Conservation (phyloP, 805 yeast genomes). For the Kuraishia capsulata region DNA sequence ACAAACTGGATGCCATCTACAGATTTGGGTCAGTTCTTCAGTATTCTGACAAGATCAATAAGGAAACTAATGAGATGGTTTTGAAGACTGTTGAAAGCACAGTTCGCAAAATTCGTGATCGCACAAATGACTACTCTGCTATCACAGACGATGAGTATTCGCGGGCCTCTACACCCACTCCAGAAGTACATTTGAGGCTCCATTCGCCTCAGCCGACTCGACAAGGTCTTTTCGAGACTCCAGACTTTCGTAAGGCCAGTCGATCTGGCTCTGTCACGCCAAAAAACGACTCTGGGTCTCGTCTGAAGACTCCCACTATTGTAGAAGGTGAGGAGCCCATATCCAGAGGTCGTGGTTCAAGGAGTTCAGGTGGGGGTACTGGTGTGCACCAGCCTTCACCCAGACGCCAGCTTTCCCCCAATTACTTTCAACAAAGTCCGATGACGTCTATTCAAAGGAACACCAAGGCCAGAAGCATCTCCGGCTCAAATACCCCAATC, state of each 20-base stretch:
- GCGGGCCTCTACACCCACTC: neutral
- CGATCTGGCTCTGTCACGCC: neutral
- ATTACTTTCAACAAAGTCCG: slow-evolving; percentile 26
- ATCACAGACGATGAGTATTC: slow-evolving; percentile 5
- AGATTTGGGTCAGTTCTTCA: slow-evolving; percentile 67
- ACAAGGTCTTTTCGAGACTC: neutral
- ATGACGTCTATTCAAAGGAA: slow-evolving; percentile 57
- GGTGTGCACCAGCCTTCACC: slow-evolving; percentile 29
- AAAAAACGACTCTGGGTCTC: neutral
- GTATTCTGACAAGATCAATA: slow-evolving; percentile 67
- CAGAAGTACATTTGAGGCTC: neutral
- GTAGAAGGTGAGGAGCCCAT: neutral
- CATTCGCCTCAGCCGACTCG: neutral
- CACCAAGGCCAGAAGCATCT: slow-evolving; percentile 13
- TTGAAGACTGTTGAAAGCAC: slow-evolving; percentile 55
- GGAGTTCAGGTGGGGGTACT: neutral
- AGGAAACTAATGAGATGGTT: slow-evolving; percentile 68
- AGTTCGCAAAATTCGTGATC: slow-evolving; percentile 40
- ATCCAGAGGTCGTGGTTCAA: neutral
- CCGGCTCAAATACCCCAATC: slow-evolving; percentile 32
- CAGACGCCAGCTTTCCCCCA: slow-evolving; percentile 42
- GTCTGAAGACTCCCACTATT: no score
- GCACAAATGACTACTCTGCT: slow-evolving; percentile 8
- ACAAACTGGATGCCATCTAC: slow-evolving; percentile 60
- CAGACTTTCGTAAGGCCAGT: neutral